These are phyloP conservation scores for Exophiala lecanii-corni DNA, from an alignment of 2,329 filamentous ascomycete species.

Conservation along the genomic window DNA sequence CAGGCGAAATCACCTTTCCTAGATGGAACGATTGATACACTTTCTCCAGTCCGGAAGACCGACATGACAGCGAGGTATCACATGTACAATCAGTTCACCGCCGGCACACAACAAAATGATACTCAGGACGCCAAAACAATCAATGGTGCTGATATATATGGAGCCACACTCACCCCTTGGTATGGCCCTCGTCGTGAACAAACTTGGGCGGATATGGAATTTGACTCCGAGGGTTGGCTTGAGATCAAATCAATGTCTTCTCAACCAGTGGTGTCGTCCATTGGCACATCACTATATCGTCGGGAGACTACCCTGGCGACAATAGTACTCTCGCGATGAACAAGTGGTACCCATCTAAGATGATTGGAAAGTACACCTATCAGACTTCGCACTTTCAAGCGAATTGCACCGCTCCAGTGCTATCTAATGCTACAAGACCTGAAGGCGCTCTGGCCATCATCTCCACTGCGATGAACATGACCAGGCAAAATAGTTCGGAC, in stretches of 20 bases:
- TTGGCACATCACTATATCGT: conserved; percentile 9
- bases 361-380: conserved; percentile 8
- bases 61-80: conserved; percentile 12
- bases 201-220: conserved; percentile 3
- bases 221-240: conserved; percentile 6
- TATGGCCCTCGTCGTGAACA: conserved; percentile 5
- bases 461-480: conserved; percentile 14
- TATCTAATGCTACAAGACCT: conserved; percentile 6
- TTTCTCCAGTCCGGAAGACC: conserved; percentile 2
- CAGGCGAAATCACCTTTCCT: conserved; percentile 6
- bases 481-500: not conserved
- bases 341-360: conserved; percentile 7
- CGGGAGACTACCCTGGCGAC: not conserved
- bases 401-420: conserved; percentile 8
- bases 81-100: conserved; percentile 10
- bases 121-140: conserved; percentile 4
- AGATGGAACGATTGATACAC: conserved; percentile 5
- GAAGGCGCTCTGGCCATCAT: not conserved
- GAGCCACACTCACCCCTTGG: conserved; percentile 11
- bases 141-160: conserved; percentile 10
- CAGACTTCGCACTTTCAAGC: conserved; percentile 9
- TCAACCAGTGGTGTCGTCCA: conserved; percentile 10
- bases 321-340: too few species aligned
- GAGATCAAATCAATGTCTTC: conserved; percentile 9
- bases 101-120: conserved; percentile 9